These are phyloP conservation scores for Cornus florida DNA, from an alignment of 148 eudicot species.

Conservation along the genomic window DNA sequence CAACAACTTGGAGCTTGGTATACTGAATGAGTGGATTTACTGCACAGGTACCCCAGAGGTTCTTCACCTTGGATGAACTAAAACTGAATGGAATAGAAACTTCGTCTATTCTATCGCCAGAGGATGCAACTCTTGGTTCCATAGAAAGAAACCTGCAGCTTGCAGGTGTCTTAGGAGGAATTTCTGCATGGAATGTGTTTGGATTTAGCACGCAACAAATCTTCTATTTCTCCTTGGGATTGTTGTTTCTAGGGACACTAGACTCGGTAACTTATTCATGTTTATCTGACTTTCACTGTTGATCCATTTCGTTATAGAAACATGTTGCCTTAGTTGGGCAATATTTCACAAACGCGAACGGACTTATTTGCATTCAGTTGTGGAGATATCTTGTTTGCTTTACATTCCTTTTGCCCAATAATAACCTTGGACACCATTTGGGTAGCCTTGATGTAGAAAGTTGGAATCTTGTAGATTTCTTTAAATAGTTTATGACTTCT, in stretches of 20 bases:
- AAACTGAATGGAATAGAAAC: constrained; percentile 85
- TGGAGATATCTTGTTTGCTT: neutral
- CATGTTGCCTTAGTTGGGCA: neutral
- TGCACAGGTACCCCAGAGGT: constrained; percentile 92
- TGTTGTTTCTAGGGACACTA: constrained; percentile 67
- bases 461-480: no score
- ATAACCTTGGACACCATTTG: no score
- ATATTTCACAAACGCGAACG: neutral
- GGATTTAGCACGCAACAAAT: constrained; percentile 57
- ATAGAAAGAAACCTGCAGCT: constrained; percentile 79
- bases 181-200: constrained; percentile 74
- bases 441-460: no score
- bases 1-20: neutral
- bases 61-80: constrained; percentile 83
- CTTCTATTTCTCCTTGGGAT: constrained; percentile 59
- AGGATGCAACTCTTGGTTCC: constrained; percentile 79
- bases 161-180: constrained; percentile 63
- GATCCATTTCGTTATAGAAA: no score
- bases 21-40: constrained; percentile 13
- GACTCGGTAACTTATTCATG: constrained; percentile 51
- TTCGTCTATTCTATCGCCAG: constrained; percentile 72
- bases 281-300: neutral
- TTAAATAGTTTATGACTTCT: no score
- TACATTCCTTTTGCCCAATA: neutral
- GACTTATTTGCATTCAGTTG: neutral